Conservation (phyloP, 148 eudicot species). For the Silene latifolia region DNA sequence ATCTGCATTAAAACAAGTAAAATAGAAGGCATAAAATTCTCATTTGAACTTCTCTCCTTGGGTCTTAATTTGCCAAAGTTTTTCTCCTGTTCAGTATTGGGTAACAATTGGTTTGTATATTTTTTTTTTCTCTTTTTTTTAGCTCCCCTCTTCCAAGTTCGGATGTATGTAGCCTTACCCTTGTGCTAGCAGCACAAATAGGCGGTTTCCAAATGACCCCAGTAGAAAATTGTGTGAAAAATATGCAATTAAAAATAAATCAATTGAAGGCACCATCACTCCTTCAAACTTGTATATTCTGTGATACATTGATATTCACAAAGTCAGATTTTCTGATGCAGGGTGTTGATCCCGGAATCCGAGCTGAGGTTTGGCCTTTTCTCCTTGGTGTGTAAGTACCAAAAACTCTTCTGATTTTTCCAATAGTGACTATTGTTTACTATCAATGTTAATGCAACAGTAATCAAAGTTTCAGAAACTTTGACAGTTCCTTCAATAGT, state of each 20-base stretch:
- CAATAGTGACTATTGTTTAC: background rate
- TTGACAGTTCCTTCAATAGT: background rate
- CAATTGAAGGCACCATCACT: background rate
- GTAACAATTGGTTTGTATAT: background rate
- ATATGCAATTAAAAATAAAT: background rate
- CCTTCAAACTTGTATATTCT: background rate
- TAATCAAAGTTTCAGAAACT: slow-evolving; percentile 6
- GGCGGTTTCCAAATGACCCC: no score
- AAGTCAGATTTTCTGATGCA: slow-evolving; percentile 30
- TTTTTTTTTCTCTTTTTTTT: background rate
- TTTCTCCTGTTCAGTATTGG: background rate
- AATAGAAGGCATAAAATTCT: background rate
- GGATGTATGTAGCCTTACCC: no score
- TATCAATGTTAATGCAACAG: background rate
- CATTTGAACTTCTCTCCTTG: background rate
- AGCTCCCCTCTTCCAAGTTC: no score
- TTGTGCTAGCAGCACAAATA: no score
- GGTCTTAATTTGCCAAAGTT: background rate
- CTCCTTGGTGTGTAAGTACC: slow-evolving; percentile 95
- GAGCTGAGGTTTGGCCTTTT: slow-evolving; percentile 98
- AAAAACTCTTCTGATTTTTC: background rate
- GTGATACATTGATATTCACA: background rate
- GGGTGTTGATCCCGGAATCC: slow-evolving; percentile 90
- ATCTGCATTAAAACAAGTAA: background rate
- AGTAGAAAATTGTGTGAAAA: no score